These are phyloP conservation scores for Backusella mclennaniae DNA, from an alignment of 192 early-diverging fungal genomes.

Conservation along the genomic window DNA sequence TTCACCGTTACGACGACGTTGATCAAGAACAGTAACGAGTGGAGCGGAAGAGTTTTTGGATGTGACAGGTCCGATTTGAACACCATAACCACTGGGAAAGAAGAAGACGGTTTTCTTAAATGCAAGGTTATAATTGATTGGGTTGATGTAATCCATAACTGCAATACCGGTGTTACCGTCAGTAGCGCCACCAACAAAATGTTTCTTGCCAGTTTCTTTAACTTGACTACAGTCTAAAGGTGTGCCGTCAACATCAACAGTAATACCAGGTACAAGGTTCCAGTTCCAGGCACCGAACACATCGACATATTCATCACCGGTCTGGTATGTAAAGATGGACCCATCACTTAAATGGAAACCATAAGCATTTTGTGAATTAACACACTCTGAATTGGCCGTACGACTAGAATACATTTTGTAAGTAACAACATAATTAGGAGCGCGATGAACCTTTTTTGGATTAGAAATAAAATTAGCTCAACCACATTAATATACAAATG, in stretches of 20 bases:
- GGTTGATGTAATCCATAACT: conserved; percentile 25
- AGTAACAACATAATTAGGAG: conserved; percentile 16
- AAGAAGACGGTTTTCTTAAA: conserved; percentile 29
- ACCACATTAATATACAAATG: background rate
- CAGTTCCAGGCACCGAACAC: conserved; percentile 30
- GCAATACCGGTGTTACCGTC: conserved; percentile 23
- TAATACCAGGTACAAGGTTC: conserved; percentile 32
- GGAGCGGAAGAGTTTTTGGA: conserved; percentile 3
- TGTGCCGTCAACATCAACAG: conserved; percentile 20
- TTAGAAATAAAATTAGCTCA: background rate
- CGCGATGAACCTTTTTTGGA: conserved; percentile 19
- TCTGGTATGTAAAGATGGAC: conserved; percentile 25
- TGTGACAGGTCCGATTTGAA: conserved; percentile 8
- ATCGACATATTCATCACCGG: conserved; percentile 33
- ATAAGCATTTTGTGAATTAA: conserved; percentile 24
- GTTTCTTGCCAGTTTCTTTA: conserved; percentile 8
- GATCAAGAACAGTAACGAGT: conserved; percentile 18
- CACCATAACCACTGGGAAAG: conserved; percentile 23
- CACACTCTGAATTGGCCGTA: conserved; percentile 27
- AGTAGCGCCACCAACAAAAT: conserved; percentile 29
- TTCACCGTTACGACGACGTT: conserved; percentile 16
- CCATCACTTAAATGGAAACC: conserved; percentile 36
- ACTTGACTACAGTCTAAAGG: conserved; percentile 9
- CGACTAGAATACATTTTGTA: conserved; percentile 33
- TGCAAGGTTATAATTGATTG: background rate